A percentile compares a stretch with the other conserved stretches of the same genome.
phyloP scores from a whole-genome alignment of 2,329 filamentous ascomycete species.

The Xylariaceae sp. region DNA sequence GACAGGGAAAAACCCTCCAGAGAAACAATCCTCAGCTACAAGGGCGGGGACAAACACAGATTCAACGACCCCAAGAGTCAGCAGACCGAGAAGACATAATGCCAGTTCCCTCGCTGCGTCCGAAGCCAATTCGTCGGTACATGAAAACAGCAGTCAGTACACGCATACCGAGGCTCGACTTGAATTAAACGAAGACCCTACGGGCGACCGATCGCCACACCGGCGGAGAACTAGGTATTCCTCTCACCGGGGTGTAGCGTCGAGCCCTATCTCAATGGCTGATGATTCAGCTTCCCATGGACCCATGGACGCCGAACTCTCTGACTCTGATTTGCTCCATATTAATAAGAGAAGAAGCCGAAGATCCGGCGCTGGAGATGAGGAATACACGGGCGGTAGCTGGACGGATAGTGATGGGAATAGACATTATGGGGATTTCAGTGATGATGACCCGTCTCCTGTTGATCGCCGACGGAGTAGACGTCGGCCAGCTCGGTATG shows the following conservation, averaged over 20 bases:
- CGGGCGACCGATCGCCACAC: conserved; percentile 18
- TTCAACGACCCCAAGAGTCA: conserved; percentile 20
- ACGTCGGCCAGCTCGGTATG: conserved; percentile 28
- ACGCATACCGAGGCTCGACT: conserved; percentile 28
- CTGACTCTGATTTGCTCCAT: conserved; percentile 22
- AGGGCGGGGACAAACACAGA: conserved; percentile 19
- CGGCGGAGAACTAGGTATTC: conserved; percentile 20
- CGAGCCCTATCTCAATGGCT: conserved; percentile 29
- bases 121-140: conserved; percentile 8
- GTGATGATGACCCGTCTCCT: conserved; percentile 22
- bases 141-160: conserved; percentile 15
- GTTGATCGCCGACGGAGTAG: conserved; percentile 22
- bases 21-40: conserved; percentile 8
- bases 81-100: conserved; percentile 23
- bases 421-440: conserved; percentile 20
- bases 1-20: conserved; percentile 20
- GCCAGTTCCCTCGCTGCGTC: not conserved
- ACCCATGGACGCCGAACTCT: conserved; percentile 15
- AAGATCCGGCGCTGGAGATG: conserved; percentile 23
- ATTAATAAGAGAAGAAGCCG: conserved; percentile 13
- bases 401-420: conserved; percentile 27
- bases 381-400: conserved; percentile 27
- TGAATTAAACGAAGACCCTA: conserved; percentile 23
- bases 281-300: conserved; percentile 17
- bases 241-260: conserved; percentile 18